phyloP scores from a whole-genome alignment of 331 rosid genomes.

The Dryas integrifolia region DNA sequence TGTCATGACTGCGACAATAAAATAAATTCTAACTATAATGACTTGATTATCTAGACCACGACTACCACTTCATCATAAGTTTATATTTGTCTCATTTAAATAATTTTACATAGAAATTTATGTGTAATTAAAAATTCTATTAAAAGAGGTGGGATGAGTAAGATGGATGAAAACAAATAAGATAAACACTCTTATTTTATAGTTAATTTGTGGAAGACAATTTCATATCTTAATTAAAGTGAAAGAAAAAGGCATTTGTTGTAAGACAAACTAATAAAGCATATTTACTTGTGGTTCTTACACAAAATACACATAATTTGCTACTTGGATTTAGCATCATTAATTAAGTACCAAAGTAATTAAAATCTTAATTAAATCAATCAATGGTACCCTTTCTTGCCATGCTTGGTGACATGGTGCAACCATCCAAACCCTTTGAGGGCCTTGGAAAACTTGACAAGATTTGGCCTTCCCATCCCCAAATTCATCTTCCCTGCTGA shows the following conservation, averaged over 20 bases:
- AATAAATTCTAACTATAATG: neutral
- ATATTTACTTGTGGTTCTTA: constrained; percentile 34
- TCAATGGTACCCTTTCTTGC: constrained; percentile 59
- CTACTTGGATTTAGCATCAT: constrained; percentile 4
- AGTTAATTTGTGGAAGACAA: neutral
- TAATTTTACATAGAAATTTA: neutral
- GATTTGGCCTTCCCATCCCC: constrained; percentile 81
- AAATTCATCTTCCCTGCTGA: constrained; percentile 89
- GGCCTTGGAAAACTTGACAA: constrained; percentile 78
- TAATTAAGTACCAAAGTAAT: neutral
- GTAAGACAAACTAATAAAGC: constrained; percentile 1
- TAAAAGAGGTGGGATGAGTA: neutral
- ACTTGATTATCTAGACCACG: neutral
- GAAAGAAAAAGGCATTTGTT: neutral
- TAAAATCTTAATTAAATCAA: neutral
- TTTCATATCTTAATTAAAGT: too few species aligned
- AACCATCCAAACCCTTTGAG: constrained; percentile 86
- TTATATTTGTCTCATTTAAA: neutral
- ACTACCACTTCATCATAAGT: too few species aligned
- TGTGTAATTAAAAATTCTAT: neutral
- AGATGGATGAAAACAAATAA: neutral
- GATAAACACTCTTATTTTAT: neutral
- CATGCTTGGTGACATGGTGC: constrained; percentile 59
- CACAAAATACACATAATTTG: constrained; percentile 14
- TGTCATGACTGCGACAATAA: too few species aligned